Evolutionary conservation across 306 rosid species (phyloP).

Genomic region (Citrullus colocynthis): DNA sequence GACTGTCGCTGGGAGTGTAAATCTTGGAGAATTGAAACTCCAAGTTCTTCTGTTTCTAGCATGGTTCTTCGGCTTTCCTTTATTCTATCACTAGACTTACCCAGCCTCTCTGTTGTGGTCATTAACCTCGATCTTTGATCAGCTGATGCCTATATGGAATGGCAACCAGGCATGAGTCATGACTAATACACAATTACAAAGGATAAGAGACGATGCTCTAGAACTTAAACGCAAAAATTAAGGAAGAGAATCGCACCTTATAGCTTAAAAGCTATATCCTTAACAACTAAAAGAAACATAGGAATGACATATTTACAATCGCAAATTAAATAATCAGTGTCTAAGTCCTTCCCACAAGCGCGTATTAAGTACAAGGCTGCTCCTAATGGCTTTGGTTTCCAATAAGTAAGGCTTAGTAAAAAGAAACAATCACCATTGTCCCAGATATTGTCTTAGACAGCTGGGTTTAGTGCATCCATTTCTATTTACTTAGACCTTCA

Average conservation of each 20-base stretch:
- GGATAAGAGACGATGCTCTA: neutral
- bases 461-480: neutral
- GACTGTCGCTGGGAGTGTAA: slow-evolving; percentile 91
- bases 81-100: slow-evolving; percentile 64
- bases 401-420: neutral
- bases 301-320: neutral
- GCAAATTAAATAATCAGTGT: neutral
- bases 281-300: neutral
- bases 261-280: neutral
- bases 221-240: neutral
- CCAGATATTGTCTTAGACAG: neutral
- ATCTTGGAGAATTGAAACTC: slow-evolving; percentile 93
- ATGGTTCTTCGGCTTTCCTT: slow-evolving; percentile 85
- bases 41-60: slow-evolving; percentile 98
- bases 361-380: no score
- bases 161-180: slow-evolving; percentile 14
- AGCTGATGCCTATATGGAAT: slow-evolving; percentile 61
- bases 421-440: neutral
- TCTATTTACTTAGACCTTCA: neutral
- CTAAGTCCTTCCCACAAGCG: no score
- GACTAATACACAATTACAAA: neutral
- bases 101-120: slow-evolving; percentile 69
- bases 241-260: neutral
- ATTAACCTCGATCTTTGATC: slow-evolving; percentile 74
- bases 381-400: neutral